Percentiles rank a stretch among this genome's conserved stretches.
Evolutionary conservation across 192 early-diverging fungal species (phyloP).

Genomic region (Entomortierella lignicola): DNA sequence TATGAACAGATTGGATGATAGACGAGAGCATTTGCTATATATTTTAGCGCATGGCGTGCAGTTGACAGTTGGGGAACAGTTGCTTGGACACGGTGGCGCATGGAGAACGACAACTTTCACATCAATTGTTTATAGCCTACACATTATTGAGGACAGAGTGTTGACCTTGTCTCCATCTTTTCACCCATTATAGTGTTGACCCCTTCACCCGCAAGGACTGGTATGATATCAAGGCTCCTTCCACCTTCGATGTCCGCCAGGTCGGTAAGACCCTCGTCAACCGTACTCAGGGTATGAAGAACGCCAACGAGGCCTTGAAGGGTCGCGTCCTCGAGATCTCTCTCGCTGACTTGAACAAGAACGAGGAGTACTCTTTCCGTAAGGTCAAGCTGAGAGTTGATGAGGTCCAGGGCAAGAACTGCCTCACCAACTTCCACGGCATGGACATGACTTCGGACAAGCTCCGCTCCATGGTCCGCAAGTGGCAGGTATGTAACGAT

Average conservation of each 20-base stretch:
- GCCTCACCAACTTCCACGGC: slow-evolving; percentile 99
- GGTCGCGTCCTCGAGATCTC: slow-evolving; percentile 96
- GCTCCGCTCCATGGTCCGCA: slow-evolving; percentile 99
- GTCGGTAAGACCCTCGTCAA: slow-evolving; percentile 99
- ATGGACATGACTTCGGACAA: slow-evolving; percentile 99
- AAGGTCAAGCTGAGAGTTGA: slow-evolving; percentile 98
- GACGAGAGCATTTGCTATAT: too few species aligned
- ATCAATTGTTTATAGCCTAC: too few species aligned
- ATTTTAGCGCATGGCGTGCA: too few species aligned
- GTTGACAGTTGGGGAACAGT: too few species aligned
- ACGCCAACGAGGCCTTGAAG: slow-evolving; percentile 97
- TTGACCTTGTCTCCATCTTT: slow-evolving; percentile 1
- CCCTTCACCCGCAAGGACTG: slow-evolving; percentile 99
- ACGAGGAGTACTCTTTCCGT: slow-evolving; percentile 93
- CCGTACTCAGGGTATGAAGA: slow-evolving; percentile 98
- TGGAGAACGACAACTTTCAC: background rate
- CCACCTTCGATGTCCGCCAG: slow-evolving; percentile 92
- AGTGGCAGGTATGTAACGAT: slow-evolving; percentile 85
- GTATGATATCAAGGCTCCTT: slow-evolving; percentile 99
- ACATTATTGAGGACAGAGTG: slow-evolving; percentile 6
- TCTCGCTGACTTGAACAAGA: slow-evolving; percentile 95
- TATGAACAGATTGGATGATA: too few species aligned
- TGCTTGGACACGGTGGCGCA: background rate
- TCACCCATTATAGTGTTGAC: slow-evolving; percentile 78
- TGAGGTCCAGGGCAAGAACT: slow-evolving; percentile 98